A percentile compares a stretch with the other conserved stretches of the same genome.
phyloP scores from a whole-genome alignment of 2,329 filamentous ascomycete species.

The Colletotrichum spaethianum region DNA sequence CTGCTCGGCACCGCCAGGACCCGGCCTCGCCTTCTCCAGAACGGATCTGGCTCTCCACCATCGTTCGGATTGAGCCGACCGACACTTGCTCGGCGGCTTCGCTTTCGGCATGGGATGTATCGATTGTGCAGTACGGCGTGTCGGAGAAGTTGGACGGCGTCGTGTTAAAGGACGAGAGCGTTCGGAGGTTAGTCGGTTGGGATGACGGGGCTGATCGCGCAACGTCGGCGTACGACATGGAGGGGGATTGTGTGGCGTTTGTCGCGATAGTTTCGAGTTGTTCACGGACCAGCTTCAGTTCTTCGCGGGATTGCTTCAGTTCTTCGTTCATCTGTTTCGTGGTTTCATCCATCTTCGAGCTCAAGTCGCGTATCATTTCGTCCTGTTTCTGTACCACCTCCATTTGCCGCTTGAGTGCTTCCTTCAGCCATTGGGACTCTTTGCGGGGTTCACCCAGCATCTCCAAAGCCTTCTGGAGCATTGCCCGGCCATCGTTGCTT shows the following conservation, averaged over 20 bases:
- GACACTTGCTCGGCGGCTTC: not conserved
- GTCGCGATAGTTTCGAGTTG: not conserved
- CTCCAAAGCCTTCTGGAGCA: not conserved
- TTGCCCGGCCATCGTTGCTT: not conserved
- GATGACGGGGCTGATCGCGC: not conserved
- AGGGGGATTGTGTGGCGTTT: not conserved
- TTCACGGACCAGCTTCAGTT: not conserved
- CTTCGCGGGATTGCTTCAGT: not conserved
- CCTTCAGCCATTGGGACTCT: too few species aligned
- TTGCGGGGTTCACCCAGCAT: too few species aligned
- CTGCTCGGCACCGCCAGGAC: not conserved
- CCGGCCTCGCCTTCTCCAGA: not conserved
- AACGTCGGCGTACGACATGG: not conserved
- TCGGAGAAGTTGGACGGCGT: not conserved
- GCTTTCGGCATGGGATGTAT: not conserved
- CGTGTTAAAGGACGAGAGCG: not conserved
- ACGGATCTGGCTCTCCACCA: not conserved
- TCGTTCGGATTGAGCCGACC: not conserved
- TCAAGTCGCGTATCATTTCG: not conserved
- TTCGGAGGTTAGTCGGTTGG: not conserved
- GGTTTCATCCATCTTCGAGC: not conserved
- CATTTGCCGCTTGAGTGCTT: too few species aligned
- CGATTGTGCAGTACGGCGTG: not conserved
- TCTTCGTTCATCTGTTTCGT: slow-evolving; percentile 1
- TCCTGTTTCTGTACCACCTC: not conserved